Evolutionary conservation across 116 monocot species (phyloP), one percentile per base, ranked within the genome.

Genomic region (Cymodocea nodosa): DNA sequence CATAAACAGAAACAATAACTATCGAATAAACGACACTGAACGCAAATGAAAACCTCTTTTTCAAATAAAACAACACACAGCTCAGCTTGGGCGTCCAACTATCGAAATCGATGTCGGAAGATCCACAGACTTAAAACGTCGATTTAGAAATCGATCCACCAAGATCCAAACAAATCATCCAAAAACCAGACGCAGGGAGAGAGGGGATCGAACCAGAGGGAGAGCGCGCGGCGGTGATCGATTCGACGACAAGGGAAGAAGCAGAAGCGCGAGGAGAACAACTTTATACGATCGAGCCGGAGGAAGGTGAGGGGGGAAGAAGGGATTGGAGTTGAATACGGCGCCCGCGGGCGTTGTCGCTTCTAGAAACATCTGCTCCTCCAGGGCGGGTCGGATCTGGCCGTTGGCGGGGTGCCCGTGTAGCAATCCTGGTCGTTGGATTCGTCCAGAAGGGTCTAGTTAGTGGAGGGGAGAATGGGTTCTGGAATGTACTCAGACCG

Each of bases 1-100:
- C 23, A 62, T 35, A 62, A 62, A 62, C 35, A 36, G 35, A 62
- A 62, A 62, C 17, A 62, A 17, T 18, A 0, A 56, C 22, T 35
- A 53, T 62, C 51, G 4, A 60, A 68, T 10, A 56, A 0, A 68
- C 68, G n/a, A 68, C 55, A 10, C 68, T 58, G 36, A 68, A 34
- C 5, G n/a, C 55, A 5, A 55, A 17, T n/a, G n/a, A 55, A 55
- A 6, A 9, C 56, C 17, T 20, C 18, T 22, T 6, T 22, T 22
- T 3, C 22, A 22, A 11, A 57, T 24, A 22, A 23, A 23, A 3
- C 24, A 24, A 13, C 57, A 44, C 44, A 44, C 11, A 8, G 11
- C 44, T 11, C 44, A 4, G 11, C 44, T 4, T n/a, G n/a, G n/a
- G n/a, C n/a, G n/a, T n/a, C n/a, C n/a, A n/a, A n/a, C n/a, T n/a